Conservation (phyloP, 495 filamentous ascomycete genomes). For the Parathielavia hyrcaniae region DNA sequence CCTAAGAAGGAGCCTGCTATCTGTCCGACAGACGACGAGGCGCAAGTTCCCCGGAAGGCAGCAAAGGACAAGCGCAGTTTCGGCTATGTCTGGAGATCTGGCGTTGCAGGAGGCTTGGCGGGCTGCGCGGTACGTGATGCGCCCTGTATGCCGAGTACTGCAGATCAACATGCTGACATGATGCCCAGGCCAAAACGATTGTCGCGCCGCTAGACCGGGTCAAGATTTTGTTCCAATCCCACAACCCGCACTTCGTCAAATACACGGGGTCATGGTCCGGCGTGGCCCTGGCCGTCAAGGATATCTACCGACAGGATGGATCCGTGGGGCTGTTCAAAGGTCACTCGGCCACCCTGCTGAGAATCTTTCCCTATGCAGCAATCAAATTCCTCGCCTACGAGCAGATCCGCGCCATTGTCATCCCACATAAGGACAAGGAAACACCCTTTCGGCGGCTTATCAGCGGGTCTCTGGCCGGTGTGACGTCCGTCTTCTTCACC, state of each 20-base stretch:
- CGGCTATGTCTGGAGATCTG: conserved; percentile 76
- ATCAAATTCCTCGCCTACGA: conserved; percentile 98
- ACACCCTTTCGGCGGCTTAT: conserved; percentile 71
- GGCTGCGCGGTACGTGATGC: conserved; percentile 66
- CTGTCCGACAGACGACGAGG: conserved; percentile 37
- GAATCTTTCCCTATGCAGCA: conserved; percentile 94
- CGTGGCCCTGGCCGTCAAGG: conserved; percentile 65
- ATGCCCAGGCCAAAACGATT: conserved; percentile 76
- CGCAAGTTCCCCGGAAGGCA: conserved; percentile 33
- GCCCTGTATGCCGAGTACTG: background rate
- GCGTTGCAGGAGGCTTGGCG: conserved; percentile 79
- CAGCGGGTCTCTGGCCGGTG: conserved; percentile 74
- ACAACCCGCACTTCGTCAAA: conserved; percentile 86
- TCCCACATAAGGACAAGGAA: conserved; percentile 63
- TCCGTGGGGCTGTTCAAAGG: conserved; percentile 75
- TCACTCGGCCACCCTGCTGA: conserved; percentile 86
- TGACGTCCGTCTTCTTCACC: conserved; percentile 87
- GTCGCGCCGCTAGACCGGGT: conserved; percentile 95
- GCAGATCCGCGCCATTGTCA: conserved; percentile 75
- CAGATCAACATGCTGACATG: background rate
- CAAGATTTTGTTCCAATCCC: conserved; percentile 97
- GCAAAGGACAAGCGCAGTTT: conserved; percentile 59
- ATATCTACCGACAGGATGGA: conserved; percentile 74
- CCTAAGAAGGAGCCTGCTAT: conserved; percentile 24
- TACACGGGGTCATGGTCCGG: conserved; percentile 86